Percentiles rank a stretch among this genome's conserved stretches.
phyloP scores from a whole-genome alignment of 345 rosid genomes.

The Linum lewisii region DNA sequence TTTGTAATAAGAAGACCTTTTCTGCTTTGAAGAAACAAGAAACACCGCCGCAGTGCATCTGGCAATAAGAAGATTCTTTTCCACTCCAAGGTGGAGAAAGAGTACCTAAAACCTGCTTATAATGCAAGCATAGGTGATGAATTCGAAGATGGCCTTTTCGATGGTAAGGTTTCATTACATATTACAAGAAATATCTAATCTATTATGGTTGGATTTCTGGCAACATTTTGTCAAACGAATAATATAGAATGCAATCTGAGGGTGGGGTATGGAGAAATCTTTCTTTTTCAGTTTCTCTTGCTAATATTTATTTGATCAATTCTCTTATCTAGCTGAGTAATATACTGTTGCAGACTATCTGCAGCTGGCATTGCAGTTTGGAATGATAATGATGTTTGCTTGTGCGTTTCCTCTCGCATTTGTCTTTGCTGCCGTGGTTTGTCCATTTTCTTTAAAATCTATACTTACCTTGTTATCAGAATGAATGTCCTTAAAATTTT shows the following conservation, averaged over 20 bases:
- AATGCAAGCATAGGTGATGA: conserved; percentile 77
- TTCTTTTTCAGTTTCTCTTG: not conserved
- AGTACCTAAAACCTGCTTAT: conserved; percentile 71
- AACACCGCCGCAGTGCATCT: conserved; percentile 37
- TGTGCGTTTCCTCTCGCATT: conserved; percentile 91
- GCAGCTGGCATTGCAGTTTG: conserved; percentile 82
- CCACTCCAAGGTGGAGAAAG: conserved; percentile 82
- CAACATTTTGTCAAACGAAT: not conserved
- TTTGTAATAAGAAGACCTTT: conserved; percentile 1
- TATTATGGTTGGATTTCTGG: no score
- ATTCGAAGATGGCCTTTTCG: conserved; percentile 88
- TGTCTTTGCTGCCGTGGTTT: conserved; percentile 63
- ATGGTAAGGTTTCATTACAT: conserved; percentile 37
- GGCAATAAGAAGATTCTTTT: conserved; percentile 46
- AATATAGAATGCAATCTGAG: not conserved
- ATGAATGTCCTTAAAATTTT: not conserved
- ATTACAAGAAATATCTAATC: not conserved
- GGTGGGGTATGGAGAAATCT: no score
- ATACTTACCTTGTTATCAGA: no score
- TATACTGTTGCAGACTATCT: conserved; percentile 69
- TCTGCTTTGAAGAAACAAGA: conserved; percentile 49
- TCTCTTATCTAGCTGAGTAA: conserved; percentile 8
- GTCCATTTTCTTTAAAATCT: conserved; percentile 9
- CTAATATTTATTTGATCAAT: not conserved
- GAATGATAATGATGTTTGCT: conserved; percentile 99